phyloP scores from a whole-genome alignment of 495 filamentous ascomycete species.

The Umbilicaria muhlenbergii region DNA sequence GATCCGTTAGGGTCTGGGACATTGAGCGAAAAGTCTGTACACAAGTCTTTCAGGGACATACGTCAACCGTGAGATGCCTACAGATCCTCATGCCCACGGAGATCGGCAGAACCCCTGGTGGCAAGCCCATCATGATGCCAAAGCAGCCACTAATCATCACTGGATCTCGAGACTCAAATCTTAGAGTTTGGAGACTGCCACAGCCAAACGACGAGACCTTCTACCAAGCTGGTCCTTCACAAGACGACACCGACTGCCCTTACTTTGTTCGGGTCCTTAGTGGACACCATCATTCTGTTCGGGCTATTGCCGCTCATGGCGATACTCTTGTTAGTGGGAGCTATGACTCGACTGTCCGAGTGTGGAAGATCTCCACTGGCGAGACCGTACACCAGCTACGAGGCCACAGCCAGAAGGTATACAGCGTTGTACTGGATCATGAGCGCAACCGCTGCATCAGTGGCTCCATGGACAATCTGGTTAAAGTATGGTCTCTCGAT shows the following conservation, averaged over 20 bases:
- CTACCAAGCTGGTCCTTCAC: slow-evolving; percentile 57
- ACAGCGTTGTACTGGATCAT: slow-evolving; percentile 90
- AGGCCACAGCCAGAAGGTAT: slow-evolving; percentile 88
- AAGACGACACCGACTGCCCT: slow-evolving; percentile 73
- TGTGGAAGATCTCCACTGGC: slow-evolving; percentile 95
- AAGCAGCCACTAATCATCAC: slow-evolving; percentile 92
- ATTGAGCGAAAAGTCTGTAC: slow-evolving; percentile 82
- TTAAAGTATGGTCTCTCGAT: slow-evolving; percentile 97
- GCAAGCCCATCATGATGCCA: slow-evolving; percentile 73
- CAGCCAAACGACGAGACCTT: slow-evolving; percentile 56
- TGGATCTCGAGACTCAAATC: slow-evolving; percentile 85
- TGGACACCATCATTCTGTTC: slow-evolving; percentile 90
- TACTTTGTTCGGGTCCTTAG: slow-evolving; percentile 81
- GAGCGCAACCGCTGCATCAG: slow-evolving; percentile 91
- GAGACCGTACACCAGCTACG: slow-evolving; percentile 76
- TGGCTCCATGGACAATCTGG: slow-evolving; percentile 93
- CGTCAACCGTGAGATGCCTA: slow-evolving; percentile 89
- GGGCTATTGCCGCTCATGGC: slow-evolving; percentile 88
- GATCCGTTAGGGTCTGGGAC: slow-evolving; percentile 94
- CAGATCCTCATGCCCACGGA: slow-evolving; percentile 84
- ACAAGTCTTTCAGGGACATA: slow-evolving; percentile 93
- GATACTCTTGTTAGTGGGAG: slow-evolving; percentile 98
- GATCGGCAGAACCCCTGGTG: slow-evolving; percentile 54
- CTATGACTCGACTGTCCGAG: slow-evolving; percentile 89
- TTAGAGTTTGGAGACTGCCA: slow-evolving; percentile 94